These are phyloP conservation scores for Irpex rosettiformis DNA, from an alignment of 1,284 basidiomycete genomes.

Conservation along the genomic window DNA sequence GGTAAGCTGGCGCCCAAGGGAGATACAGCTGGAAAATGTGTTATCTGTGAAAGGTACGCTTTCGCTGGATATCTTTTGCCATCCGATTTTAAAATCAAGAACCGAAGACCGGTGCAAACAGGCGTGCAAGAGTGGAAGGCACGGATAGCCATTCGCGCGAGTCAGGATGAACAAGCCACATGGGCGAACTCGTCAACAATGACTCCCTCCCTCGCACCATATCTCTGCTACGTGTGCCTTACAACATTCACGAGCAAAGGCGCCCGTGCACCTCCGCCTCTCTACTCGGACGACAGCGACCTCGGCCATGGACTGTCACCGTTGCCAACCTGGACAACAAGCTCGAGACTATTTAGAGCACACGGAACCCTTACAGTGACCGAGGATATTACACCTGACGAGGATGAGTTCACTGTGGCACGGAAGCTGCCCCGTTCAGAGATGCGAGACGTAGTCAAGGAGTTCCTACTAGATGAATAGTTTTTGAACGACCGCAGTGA, in stretches of 20 bases:
- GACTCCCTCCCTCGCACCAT: slow-evolving; percentile 5
- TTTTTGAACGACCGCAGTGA: not conserved
- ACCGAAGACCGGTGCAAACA: slow-evolving; percentile 12
- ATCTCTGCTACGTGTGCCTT: slow-evolving; percentile 18
- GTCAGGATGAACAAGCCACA: not conserved
- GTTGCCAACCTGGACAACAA: slow-evolving; percentile 13
- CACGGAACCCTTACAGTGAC: not conserved
- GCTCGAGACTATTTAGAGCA: not conserved
- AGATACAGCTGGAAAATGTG: slow-evolving; percentile 47
- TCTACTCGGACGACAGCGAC: slow-evolving; percentile 3
- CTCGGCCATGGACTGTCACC: not conserved
- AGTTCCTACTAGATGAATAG: slow-evolving; percentile 16
- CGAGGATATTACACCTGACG: not conserved
- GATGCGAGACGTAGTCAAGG: slow-evolving; percentile 13
- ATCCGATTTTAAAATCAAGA: not conserved
- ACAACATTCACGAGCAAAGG: slow-evolving; percentile 17
- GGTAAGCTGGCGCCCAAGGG: slow-evolving; percentile 78
- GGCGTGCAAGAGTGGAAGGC: slow-evolving; percentile 17
- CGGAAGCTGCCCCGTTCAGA: slow-evolving; percentile 7
- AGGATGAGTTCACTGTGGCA: not conserved
- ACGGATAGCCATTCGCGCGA: slow-evolving; percentile 18
- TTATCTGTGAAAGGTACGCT: slow-evolving; percentile 71
- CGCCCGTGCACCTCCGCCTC: slow-evolving; percentile 5
- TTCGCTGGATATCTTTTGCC: not conserved
- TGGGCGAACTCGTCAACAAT: not conserved